Base-by-base conservation (phyloP, 768 basidiomycete species). In the Inosperma sp. region DNA sequence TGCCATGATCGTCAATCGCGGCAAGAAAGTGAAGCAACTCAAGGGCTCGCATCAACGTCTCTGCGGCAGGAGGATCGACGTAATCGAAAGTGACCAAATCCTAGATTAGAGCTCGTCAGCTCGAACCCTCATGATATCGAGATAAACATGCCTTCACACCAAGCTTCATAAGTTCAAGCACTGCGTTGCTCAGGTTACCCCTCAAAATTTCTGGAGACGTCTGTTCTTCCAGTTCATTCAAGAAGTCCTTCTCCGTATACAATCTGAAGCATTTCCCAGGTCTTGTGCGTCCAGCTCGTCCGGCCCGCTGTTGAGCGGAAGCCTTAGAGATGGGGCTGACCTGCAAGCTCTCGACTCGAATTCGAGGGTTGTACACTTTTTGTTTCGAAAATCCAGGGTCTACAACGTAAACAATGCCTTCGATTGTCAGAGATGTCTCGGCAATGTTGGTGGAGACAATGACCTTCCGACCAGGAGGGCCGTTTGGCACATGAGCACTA, bases 321-420 rank as follows among this genome's bases (percentile, higher is more conserved):
- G 93, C 96, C 67, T 98, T 98, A 23, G 92, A 95, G 59, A 98
- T 99, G 0, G 93, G 94, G 45, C 87, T 86, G 36, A 98, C 94
- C 14, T 97, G 72, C 48, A 99, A 72, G 54, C 86, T 88, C 72
- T 99, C 95, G 16, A 98, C 95, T 40, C 95, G 84, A 53, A 97
- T 96, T 25, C 95, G 81, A 0, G 95, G 96, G 65, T 97, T 98
- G 74, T 98, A 99, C 42, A 98, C 87, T 64, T 95, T 97, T 69
- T 97, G 95, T 69, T 99, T 95, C 27, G 88, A 93, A 72, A 98
- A 96, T 1, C 93, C 94, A 0, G 94, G 92, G 62, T 97, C 95
- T 39, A 97, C 93, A 51, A 97, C 95, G 60, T 98, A 99, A n/a
- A 99, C 94, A 60, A 99, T 97, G 17, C 95, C 95, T 58, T 99